These are phyloP conservation scores for Spinellus fusiger DNA, from an alignment of 192 early-diverging fungal genomes.

Conservation along the genomic window DNA sequence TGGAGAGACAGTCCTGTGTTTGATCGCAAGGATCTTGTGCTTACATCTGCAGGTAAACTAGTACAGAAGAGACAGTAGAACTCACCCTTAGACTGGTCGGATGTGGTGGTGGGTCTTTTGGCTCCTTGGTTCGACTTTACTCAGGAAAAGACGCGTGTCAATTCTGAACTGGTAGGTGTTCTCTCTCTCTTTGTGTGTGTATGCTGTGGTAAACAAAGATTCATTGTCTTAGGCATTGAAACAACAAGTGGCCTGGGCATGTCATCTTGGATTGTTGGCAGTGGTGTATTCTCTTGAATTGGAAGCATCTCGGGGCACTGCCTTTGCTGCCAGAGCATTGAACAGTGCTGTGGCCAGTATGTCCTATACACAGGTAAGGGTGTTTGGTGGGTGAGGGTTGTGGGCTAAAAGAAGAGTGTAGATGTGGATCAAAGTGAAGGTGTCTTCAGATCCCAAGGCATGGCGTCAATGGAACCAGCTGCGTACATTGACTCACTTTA, in stretches of 20 bases:
- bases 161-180: slow-evolving; percentile 46
- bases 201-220: neutral
- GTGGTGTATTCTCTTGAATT: slow-evolving; percentile 51
- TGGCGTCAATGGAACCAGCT: slow-evolving; percentile 84
- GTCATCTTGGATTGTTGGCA: slow-evolving; percentile 59
- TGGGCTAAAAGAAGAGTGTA: no score
- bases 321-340: slow-evolving; percentile 56
- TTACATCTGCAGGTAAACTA: slow-evolving; percentile 36
- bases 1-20: slow-evolving; percentile 43
- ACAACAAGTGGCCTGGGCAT: slow-evolving; percentile 62
- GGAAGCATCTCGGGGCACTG: slow-evolving; percentile 23
- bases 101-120: slow-evolving; percentile 38
- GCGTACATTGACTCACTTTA: slow-evolving; percentile 63
- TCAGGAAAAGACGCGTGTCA: slow-evolving; percentile 37
- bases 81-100: slow-evolving; percentile 19
- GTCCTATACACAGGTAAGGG: slow-evolving; percentile 33
- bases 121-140: slow-evolving; percentile 53
- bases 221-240: slow-evolving; percentile 37
- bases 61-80: neutral
- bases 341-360: slow-evolving; percentile 24
- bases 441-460: slow-evolving; percentile 1
- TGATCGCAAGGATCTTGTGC: slow-evolving; percentile 38
- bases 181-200: neutral
- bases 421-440: slow-evolving; percentile 21
- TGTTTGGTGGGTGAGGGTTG: no score